Evolutionary conservation across 2,329 filamentous ascomycete species (phyloP), one percentile per base, ranked within the genome.

Genomic region (Beauveria sp.): DNA sequence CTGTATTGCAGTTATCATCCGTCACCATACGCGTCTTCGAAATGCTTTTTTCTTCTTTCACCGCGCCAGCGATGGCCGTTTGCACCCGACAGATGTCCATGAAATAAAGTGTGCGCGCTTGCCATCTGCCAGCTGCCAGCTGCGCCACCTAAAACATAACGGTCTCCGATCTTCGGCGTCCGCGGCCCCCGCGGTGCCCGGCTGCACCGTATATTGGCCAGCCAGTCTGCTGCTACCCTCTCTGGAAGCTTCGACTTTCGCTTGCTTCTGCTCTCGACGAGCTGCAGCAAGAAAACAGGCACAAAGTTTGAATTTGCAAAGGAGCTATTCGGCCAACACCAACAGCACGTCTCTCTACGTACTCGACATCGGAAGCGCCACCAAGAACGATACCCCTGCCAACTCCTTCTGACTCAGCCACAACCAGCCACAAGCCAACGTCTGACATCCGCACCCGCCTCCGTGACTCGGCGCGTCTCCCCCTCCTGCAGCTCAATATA

Each of bases 201-300:
- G 26, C 12, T 52, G 42, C 26, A 28, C 55, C 61, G 61, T 62
- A 62, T 62, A 58, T 62, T 58, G 55, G 55, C 45, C 38, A 54
- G 38, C 22, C 43, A 31, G 52, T 18, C 20, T 42, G 38, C 34
- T 42, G 52, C 38, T 43, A n/a, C 26, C 16, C 16, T 18, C n/a
- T 8, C 12, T 16, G 18, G n/a, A 5, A 20, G 22, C 14, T 59
- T 49, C 22, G 5, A 12, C 34, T 38, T 38, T 4, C 12, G 34
- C 34, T 20, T 50, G 22, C 56, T 50, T 50, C 55, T 50, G 34
- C 22, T 26, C 31, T 38, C 20, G 18, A 45, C 22, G n/a, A 24
- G 28, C 42, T 28, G 18, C 54, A 49, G 22, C 22, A 7, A 31
- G 52, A 55, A 31, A 5, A 26, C 14, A n/a, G 34, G 34, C 34